Evolutionary conservation across 257 asterid genomes (phyloP), one percentile per base, ranked within the genome.

Genomic region (Cynanchum wilfordii): DNA sequence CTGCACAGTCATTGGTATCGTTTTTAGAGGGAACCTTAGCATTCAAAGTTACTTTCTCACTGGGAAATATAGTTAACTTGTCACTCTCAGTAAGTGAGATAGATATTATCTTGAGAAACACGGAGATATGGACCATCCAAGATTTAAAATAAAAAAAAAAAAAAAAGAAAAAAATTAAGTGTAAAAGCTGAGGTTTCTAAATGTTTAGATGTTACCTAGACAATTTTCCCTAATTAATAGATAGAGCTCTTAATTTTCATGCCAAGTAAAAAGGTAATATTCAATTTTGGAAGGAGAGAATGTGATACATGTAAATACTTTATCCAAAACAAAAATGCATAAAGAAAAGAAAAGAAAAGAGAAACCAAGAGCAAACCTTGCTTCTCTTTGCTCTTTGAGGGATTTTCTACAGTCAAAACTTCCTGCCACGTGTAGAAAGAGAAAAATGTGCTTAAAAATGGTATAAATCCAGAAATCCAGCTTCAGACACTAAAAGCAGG

Each of bases 311-410:
- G n/a, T 29, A 59, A 11, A 57, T 20, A 67, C n/a, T 29, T 29
- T 3, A 45, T 19, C 10, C 50, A 36, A 64, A 60, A 68, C 10
- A 44, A 36, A 64, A 60, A 68, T 36, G 58, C 45, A 42, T n/a
- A 60, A 36, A 71, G 15, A 75, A n/a, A n/a, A n/a, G n/a, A n/a
- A n/a, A n/a, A n/a, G n/a, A n/a, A 22, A 79, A 25, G 27, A 57
- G 65, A 71, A 71, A 75, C 62, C 58, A 69, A 27, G 78, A 62
- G 38, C 72, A 69, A 73, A 92, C 96, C 96, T 90, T 80, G 84
- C 81, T 83, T 89, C 73, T 76, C 87, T 79, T 80, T 87, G 78
- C 40, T 76, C 71, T 73, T 69, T 54, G 83, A 74, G 79, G 87
- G 78, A 75, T 25, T 76, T 1, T 79, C 49, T 55, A 90, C 96